Conservation (phyloP, 169 alveolate species). For the Amoebophrya sp. region DNA sequence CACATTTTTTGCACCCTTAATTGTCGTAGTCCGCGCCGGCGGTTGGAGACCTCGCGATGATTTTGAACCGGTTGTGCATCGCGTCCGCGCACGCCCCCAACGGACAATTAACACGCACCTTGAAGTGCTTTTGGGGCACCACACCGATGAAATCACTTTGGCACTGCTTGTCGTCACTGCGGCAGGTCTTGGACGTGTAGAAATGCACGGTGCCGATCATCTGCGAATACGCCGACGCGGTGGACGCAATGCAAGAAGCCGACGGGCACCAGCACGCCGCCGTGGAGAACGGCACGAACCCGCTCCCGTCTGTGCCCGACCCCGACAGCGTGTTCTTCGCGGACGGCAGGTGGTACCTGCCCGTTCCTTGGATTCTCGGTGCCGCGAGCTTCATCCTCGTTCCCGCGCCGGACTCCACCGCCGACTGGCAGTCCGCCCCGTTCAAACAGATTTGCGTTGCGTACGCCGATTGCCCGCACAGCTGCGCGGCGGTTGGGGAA, state of each 20-base stretch:
- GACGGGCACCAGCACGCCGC: neutral
- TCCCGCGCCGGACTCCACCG: neutral
- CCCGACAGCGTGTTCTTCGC: neutral
- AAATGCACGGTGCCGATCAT: neutral
- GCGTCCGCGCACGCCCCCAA: neutral
- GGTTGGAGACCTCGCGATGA: neutral
- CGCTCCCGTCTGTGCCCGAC: neutral
- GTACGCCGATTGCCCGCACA: neutral
- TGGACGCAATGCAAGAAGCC: neutral
- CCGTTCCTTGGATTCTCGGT: neutral
- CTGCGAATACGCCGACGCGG: neutral
- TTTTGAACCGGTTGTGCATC: neutral
- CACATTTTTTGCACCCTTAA: too few species aligned
- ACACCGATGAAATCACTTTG: neutral
- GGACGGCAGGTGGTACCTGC: neutral
- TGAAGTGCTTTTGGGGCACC: neutral
- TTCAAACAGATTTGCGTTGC: neutral
- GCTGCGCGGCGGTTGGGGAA: neutral
- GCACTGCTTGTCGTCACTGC: neutral
- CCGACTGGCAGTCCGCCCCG: neutral
- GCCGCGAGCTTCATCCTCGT: neutral
- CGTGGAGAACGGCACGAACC: neutral
- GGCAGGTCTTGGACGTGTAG: neutral
- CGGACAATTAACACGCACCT: neutral
- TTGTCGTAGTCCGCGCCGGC: neutral